Conservation (phyloP, 2,329 filamentous ascomycete species). For the Claviceps lovelessii region DNA sequence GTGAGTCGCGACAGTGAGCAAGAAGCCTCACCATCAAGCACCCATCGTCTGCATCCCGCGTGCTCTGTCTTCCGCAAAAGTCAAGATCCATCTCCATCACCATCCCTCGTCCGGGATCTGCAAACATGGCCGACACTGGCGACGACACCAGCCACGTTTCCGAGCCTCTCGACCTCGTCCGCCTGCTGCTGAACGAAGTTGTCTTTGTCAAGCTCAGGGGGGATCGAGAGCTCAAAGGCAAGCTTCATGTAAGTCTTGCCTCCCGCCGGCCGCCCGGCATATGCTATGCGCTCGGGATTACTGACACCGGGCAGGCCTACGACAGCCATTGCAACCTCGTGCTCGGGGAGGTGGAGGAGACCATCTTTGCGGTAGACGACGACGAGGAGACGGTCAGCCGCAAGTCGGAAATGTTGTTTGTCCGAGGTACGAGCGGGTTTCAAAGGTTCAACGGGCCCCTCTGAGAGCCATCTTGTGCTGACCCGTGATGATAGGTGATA, state of each 20-base stretch:
- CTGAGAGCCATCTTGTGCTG: not conserved
- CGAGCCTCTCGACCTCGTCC: conserved; percentile 90
- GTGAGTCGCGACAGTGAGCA: not conserved
- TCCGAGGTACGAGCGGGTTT: conserved; percentile 45
- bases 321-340: conserved; percentile 98
- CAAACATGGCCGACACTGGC: conserved; percentile 66
- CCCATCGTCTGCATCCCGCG: not conserved
- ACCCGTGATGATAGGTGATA: conserved; percentile 40
- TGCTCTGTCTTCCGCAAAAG: not conserved
- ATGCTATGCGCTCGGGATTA: not conserved
- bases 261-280: too few species aligned
- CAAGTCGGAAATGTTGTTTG: conserved; percentile 97
- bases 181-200: conserved; percentile 83
- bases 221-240: conserved; percentile 87
- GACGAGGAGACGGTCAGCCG: conserved; percentile 91
- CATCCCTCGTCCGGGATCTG: too few species aligned
- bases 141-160: conserved; percentile 60
- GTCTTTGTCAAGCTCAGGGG: conserved; percentile 96
- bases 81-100: not conserved
- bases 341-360: conserved; percentile 92
- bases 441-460: conserved; percentile 32
- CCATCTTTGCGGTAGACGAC: conserved; percentile 84
- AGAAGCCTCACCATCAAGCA: not conserved
- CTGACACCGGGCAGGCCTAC: conserved; percentile 54
- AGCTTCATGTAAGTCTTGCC: conserved; percentile 58